Evolutionary conservation across 1,284 basidiomycete genomes (phyloP), one percentile per base, ranked within the genome.

Genomic region (Trametes pubescens): DNA sequence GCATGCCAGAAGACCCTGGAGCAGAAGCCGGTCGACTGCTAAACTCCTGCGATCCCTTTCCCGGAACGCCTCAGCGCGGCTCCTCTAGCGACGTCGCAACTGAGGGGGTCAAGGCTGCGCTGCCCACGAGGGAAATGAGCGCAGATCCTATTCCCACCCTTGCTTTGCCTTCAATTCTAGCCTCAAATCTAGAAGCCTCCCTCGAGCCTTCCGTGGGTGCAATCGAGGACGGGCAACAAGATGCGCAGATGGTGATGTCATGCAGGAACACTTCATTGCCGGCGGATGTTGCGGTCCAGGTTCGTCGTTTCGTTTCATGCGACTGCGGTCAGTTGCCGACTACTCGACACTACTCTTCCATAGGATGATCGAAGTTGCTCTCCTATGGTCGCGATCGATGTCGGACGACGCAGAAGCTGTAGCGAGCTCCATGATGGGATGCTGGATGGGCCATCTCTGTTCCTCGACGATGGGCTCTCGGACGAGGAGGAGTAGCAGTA

Each of bases 401-500:
- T 16, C 10, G 47, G n/a, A 29, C 4, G 47, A 16, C 14, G n/a
- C n/a, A n/a, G 44, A 43, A 16, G 16, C 6, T 43, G 40, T n/a
- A 8, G 18, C 18, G 40, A 18, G 16, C 40, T 16, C 40, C 14
- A 49, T 14, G 40, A 22, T 13, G 53, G 46, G n/a, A 32, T 58
- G 32, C 34, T 72, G n/a, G 65, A 65, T 26, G 71, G 71, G 11
- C 71, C 71, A 13, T 65, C 62, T 24, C 59, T 72, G 49, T 72
- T 72, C 48, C 57, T 29, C 11, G 66, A 69, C 46, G 65, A 68
- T 8, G 61, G 52, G 5, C 2, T 54, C 18, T 52, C 43, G 24
- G 60, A 59, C 7, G 53, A 57, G 14, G 67, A 66, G 14, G 61
- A 51, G 53, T 51, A 16, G 26, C 46, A 16, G 26, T 35, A 2